Conservation (phyloP, 2,329 filamentous ascomycete genomes). For the Exophiala mesophila region DNA sequence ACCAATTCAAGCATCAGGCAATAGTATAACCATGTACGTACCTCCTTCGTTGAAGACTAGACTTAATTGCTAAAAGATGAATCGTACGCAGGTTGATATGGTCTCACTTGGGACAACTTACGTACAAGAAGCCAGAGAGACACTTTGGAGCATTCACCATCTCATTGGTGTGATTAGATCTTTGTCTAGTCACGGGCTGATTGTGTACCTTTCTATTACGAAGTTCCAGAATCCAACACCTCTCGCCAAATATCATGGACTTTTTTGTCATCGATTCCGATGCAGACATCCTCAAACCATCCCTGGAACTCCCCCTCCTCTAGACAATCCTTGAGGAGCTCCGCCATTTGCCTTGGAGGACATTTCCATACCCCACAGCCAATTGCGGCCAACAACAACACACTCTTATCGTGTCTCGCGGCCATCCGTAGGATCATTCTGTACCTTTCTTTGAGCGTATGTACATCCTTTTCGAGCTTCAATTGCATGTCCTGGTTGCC, state of each 20-base stretch:
- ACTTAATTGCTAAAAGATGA: too few relatives aligned
- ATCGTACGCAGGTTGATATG: too few relatives aligned
- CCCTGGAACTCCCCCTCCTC: slow-evolving; percentile 7
- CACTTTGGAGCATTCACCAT: too few relatives aligned
- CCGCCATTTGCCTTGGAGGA: slow-evolving; percentile 7
- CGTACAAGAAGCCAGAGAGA: too few relatives aligned
- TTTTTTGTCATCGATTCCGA: slow-evolving; percentile 9
- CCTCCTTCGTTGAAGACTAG: too few relatives aligned
- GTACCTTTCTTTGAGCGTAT: slow-evolving; percentile 7
- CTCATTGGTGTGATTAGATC: slow-evolving; percentile 1
- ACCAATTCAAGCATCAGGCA: too few relatives aligned
- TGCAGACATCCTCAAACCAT: slow-evolving; percentile 10
- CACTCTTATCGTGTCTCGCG: slow-evolving; percentile 6
- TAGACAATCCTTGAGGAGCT: slow-evolving; percentile 10
- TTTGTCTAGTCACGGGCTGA: background rate
- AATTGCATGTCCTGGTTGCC: slow-evolving; percentile 1
- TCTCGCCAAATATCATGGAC: slow-evolving; percentile 5
- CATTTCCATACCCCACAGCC: slow-evolving; percentile 14
- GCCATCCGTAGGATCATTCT: slow-evolving; percentile 8
- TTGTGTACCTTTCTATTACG: background rate
- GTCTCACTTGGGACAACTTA: too few relatives aligned
- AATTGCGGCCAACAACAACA: slow-evolving; percentile 8
- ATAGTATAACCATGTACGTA: too few relatives aligned
- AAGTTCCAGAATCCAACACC: slow-evolving; percentile 1
- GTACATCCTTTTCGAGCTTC: slow-evolving; percentile 5